Evolutionary conservation across 805 yeast genomes (phyloP).

Genomic region (Ogataea zsoltii): DNA sequence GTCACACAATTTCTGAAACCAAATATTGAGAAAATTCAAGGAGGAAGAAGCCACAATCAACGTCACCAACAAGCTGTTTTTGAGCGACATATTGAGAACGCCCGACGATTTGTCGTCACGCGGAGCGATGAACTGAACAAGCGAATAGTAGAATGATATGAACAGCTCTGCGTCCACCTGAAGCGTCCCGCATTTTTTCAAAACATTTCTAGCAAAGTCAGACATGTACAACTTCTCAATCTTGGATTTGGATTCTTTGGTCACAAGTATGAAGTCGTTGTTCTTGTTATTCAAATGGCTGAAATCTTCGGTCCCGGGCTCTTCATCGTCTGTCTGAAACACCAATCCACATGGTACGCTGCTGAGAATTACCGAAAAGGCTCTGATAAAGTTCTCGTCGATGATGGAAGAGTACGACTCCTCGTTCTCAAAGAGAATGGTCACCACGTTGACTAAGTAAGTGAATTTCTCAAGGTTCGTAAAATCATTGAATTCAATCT

Average conservation of each 20-base stretch:
- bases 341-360: slow-evolving; percentile 17
- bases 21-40: slow-evolving; percentile 18
- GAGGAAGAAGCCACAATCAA: slow-evolving; percentile 28
- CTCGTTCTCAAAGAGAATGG: slow-evolving; percentile 9
- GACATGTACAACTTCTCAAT: slow-evolving; percentile 18
- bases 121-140: slow-evolving; percentile 22
- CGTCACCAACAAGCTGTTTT: slow-evolving; percentile 23
- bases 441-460: slow-evolving; percentile 17
- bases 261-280: slow-evolving; percentile 6
- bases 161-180: slow-evolving; percentile 15
- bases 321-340: slow-evolving; percentile 16
- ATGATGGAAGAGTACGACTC: slow-evolving; percentile 9
- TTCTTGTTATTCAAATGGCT: too few species aligned
- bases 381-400: slow-evolving; percentile 11
- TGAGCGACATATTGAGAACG: slow-evolving; percentile 17
- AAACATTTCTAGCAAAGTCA: slow-evolving; percentile 14
- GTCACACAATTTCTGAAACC: slow-evolving; percentile 23
- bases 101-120: slow-evolving; percentile 4
- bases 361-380: slow-evolving; percentile 19
- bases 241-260: not conserved
- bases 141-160: slow-evolving; percentile 19
- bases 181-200: slow-evolving; percentile 8
- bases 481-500: not conserved
- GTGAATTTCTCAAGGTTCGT: slow-evolving; percentile 10
- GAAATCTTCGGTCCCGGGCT: not conserved